Evolutionary conservation across 306 rosid species (phyloP).

Genomic region (Sechiopsis laciniata): DNA sequence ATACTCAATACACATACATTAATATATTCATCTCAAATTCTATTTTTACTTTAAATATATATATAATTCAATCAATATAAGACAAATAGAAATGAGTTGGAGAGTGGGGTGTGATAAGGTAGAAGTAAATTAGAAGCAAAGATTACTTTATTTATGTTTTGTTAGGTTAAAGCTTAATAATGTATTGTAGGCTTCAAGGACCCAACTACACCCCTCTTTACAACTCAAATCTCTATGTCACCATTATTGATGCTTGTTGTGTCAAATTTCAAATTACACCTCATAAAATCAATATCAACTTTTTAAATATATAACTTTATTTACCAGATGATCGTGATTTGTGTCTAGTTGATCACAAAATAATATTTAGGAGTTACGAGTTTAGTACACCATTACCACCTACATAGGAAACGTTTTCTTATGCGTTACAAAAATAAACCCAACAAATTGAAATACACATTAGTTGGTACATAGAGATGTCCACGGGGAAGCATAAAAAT

Average conservation of each 20-base stretch:
- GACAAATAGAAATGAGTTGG: not conserved
- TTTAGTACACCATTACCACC: no score
- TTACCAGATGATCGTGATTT: no score
- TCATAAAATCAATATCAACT: not conserved
- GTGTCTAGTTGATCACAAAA: no score
- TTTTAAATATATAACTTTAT: not conserved
- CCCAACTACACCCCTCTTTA: slow-evolving; percentile 13
- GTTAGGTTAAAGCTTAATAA: slow-evolving; percentile 1
- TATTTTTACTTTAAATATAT: no score
- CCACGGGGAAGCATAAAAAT: no score
- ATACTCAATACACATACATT: no score
- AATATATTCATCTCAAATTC: no score
- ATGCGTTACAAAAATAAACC: no score
- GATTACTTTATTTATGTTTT: not conserved
- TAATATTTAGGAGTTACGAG: no score
- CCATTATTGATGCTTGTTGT: not conserved
- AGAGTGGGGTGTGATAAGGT: not conserved
- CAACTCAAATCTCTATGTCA: slow-evolving; percentile 8
- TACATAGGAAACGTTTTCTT: no score
- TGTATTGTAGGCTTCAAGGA: not conserved
- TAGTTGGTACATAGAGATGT: no score
- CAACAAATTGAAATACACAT: no score
- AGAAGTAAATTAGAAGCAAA: slow-evolving; percentile 21
- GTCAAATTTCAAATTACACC: not conserved
- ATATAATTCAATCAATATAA: not conserved